A percentile compares a stretch with the other conserved stretches of the same genome.
Conservation (phyloP, 2,329 filamentous ascomycete genomes). For the Cytospora leucostoma region DNA sequence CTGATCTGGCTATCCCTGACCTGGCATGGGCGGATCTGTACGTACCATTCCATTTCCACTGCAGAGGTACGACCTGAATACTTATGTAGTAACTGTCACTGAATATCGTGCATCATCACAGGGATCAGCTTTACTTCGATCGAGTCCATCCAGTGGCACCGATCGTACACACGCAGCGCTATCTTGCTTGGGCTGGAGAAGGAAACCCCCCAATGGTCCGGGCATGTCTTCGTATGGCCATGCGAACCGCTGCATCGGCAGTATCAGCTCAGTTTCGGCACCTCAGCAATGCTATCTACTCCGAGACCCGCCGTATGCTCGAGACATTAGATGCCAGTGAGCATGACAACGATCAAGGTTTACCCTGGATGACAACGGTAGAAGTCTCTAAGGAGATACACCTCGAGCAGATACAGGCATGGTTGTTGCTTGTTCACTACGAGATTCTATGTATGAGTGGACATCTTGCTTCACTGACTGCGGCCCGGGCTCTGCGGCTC, state of each 20-base stretch:
- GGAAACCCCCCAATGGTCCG: neutral
- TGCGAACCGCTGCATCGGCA: neutral
- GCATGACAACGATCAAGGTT: neutral
- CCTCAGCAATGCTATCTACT: neutral
- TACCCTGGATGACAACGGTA: too few species aligned
- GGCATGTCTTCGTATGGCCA: neutral
- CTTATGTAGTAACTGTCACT: too few species aligned
- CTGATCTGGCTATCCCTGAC: too few species aligned
- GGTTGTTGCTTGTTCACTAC: neutral
- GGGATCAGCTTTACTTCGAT: neutral
- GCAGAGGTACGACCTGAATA: too few species aligned
- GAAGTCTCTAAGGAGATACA: too few species aligned
- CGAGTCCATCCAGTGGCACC: neutral
- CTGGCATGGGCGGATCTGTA: neutral
- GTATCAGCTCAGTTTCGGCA: neutral
- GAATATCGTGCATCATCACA: neutral
- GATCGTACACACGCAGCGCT: neutral
- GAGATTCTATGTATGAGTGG: neutral
- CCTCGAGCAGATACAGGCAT: neutral
- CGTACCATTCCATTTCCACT: neutral
- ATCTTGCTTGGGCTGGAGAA: neutral
- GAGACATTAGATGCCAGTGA: neutral
- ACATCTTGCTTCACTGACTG: neutral
- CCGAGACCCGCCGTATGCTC: neutral
- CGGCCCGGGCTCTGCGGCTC: neutral